phyloP scores from a whole-genome alignment of 2,329 filamentous ascomycete genomes.

The Septoria linicola region DNA sequence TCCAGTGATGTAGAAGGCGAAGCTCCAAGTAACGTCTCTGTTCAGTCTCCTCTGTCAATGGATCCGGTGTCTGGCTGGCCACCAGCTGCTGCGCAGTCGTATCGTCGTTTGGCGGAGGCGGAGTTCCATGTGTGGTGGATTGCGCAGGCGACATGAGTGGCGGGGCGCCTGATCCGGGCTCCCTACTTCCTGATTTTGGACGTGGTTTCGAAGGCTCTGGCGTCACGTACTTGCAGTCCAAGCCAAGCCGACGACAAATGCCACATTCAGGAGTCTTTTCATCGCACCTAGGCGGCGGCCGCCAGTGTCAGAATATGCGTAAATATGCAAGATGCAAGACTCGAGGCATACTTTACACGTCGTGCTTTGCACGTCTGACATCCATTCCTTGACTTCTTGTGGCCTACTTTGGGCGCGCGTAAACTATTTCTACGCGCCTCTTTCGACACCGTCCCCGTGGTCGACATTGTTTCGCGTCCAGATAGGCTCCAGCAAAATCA shows the following conservation, averaged over 20 bases:
- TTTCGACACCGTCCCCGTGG: constrained; percentile 13
- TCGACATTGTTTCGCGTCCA: constrained; percentile 12
- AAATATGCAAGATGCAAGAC: background rate
- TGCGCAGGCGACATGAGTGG: constrained; percentile 20
- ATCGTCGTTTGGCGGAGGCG: constrained; percentile 17
- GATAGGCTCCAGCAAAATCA: constrained; percentile 15
- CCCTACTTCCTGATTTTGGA: constrained; percentile 20
- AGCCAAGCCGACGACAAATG: constrained; percentile 50
- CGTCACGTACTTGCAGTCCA: constrained; percentile 49
- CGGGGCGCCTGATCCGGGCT: constrained; percentile 11
- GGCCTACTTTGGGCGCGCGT: constrained; percentile 35
- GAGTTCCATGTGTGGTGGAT: constrained; percentile 21
- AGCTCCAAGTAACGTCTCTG: constrained; percentile 27
- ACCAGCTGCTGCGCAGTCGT: background rate
- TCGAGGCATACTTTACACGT: constrained; percentile 48
- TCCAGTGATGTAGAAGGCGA: constrained; percentile 30
- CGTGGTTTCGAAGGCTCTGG: constrained; percentile 23
- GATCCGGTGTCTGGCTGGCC: constrained; percentile 14
- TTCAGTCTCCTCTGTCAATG: constrained; percentile 22
- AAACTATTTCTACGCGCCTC: constrained; percentile 20
- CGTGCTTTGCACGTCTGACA: constrained; percentile 59
- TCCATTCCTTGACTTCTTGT: constrained; percentile 56
- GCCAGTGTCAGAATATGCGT: background rate
- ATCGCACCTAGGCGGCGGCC: constrained; percentile 44
- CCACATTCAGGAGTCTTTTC: constrained; percentile 52